Base-by-base conservation (phyloP, 208 protist genomes). In the Kentomonas sorsogonicus region DNA sequence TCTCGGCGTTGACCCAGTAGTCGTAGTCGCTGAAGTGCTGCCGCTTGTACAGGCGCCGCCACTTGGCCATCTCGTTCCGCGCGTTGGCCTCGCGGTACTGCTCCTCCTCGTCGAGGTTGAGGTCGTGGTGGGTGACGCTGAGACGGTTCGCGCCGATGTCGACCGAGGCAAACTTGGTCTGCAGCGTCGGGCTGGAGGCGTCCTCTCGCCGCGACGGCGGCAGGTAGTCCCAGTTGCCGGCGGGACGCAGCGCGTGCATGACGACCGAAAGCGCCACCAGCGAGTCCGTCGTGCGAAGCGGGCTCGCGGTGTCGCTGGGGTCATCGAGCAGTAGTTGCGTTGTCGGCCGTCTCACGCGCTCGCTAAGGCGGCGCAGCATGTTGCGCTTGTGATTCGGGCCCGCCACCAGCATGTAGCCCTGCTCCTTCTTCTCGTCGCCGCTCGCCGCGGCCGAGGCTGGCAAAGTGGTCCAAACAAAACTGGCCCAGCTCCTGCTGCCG, bases 171-270 rank as follows among this genome's bases (percentile, higher is more conserved):
- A 47, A 43, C 53, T 61, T 58, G 13, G 66, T 70, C 57, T 94
- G 89, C 52, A 88, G 52, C 30, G 69, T 57, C 25, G 77, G 5
- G 1, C 66, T 63, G 11, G 80, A 74, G 4, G 51, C 13, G 18
- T 71, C 71, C 18, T 53, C 11, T 33, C 63, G 58, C 27, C 79
- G 56, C 1, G 50, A 29, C 4, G 67, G 36, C 0, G 89, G 89
- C 27, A 95, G 61, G 63, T 95, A 95, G 55, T 95, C 85, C 86
- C 85, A 95, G 51, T 91, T 66, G 29, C 85, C 85, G 45, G 65
- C 46, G 0, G 84, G 85, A 0, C 89, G 82, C 22, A 95, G 57
- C 1, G 79, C 74, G 50, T 90, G 73, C 45, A 95, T 57, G 16
- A 88, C 69, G 41, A 92, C 63, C 3, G 89, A 87, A 53, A 87